Percentiles rank a stretch among this genome's conserved stretches.
Conservation (phyloP, 2,329 filamentous ascomycete species). For the Fusarium succisae region DNA sequence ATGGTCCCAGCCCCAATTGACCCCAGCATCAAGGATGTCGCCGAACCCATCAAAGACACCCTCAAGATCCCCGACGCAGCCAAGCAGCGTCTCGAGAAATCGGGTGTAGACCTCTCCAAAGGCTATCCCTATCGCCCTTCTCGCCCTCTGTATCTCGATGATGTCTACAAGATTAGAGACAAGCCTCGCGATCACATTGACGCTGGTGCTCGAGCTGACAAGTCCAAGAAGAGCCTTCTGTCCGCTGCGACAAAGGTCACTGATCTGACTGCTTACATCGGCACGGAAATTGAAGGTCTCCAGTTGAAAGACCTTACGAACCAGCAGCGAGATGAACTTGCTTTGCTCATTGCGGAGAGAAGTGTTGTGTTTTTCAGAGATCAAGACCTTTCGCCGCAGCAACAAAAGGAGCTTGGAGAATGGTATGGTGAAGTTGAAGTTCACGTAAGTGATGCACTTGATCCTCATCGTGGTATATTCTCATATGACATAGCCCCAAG, state of each 20-base stretch:
- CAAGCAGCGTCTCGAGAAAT: conserved; percentile 69
- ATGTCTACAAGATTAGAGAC: conserved; percentile 72
- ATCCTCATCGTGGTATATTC: too few species aligned
- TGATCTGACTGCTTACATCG: conserved; percentile 68
- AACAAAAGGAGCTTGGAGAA: conserved; percentile 71
- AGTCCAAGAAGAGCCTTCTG: conserved; percentile 68
- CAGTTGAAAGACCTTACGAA: conserved; percentile 70
- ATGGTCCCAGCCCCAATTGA: conserved; percentile 69
- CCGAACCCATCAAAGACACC: conserved; percentile 69
- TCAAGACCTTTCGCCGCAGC: conserved; percentile 68
- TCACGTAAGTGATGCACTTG: conserved; percentile 59
- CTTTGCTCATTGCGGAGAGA: conserved; percentile 68
- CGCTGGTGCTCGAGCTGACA: conserved; percentile 71
- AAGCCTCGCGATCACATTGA: conserved; percentile 65
- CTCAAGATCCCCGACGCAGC: conserved; percentile 68
- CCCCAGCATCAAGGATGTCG: conserved; percentile 70
- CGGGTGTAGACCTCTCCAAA: conserved; percentile 73
- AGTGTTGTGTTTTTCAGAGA: conserved; percentile 75
- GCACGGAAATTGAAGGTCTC: conserved; percentile 71
- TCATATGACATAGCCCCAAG: conserved; percentile 50
- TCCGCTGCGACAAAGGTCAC: conserved; percentile 70
- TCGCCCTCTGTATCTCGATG: conserved; percentile 73
- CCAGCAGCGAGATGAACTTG: conserved; percentile 69
- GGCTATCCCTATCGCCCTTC: conserved; percentile 78
- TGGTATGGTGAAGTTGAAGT: conserved; percentile 73